Conservation (phyloP, 192 early-diverging fungal species). For the Gaertneriomyces sp. region DNA sequence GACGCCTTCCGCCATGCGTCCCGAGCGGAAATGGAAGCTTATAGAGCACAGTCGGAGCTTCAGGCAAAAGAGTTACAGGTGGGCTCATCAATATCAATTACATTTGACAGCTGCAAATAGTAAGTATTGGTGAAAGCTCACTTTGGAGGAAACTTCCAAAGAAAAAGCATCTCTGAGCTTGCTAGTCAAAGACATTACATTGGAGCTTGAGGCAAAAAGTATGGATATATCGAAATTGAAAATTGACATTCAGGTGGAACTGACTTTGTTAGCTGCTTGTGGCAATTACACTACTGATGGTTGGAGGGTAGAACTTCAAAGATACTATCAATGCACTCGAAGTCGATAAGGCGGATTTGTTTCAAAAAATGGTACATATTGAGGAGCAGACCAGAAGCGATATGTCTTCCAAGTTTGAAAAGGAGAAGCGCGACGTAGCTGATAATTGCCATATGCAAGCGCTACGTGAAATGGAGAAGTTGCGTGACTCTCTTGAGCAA, state of each 20-base stretch:
- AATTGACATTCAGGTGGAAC: slow-evolving; percentile 29
- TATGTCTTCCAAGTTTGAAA: slow-evolving; percentile 37
- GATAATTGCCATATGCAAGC: slow-evolving; percentile 18
- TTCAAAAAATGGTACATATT: slow-evolving; percentile 50
- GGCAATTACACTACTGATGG: no score
- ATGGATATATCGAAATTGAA: slow-evolving; percentile 9
- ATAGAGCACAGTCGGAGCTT: no score
- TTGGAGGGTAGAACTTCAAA: slow-evolving; percentile 24
- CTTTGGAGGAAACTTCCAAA: no score
- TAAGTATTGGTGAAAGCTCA: no score
- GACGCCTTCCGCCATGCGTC: no score
- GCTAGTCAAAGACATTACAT: no score
- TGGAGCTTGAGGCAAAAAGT: slow-evolving; percentile 45
- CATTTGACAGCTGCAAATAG: no score
- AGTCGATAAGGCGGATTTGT: slow-evolving; percentile 50
- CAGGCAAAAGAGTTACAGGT: no score
- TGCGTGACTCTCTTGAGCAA: not conserved
- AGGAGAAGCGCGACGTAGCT: slow-evolving; percentile 33
- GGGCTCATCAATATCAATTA: no score
- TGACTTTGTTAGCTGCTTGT: no score
- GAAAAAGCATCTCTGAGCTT: no score
- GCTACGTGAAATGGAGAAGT: not conserved
- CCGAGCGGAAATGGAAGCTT: no score
- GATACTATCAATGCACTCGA: slow-evolving; percentile 38
- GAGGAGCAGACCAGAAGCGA: slow-evolving; percentile 47